Evolutionary conservation across 208 protist species (phyloP), one percentile per base, ranked within the genome.

Genomic region (Herpetomonas tarakana): DNA sequence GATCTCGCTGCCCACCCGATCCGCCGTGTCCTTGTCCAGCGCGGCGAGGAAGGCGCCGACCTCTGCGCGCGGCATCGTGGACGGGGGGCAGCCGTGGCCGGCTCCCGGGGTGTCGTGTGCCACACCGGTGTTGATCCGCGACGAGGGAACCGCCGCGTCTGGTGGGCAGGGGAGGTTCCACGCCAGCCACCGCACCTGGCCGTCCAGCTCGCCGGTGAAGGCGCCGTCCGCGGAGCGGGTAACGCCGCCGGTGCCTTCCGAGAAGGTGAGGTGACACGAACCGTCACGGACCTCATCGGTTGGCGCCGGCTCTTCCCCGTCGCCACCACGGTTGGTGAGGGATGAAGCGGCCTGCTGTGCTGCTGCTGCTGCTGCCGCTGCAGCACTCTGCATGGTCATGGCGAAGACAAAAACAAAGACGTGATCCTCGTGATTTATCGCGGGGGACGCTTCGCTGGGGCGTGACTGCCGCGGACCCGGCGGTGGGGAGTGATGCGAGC

Each of bases 211-310:
- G 21, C 67, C 81, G 18, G 60, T 50, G 67, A 52, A 69, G 22
- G 67, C 39, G 28, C 65, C 68, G 26, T 81, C 70, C 14, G 62
- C 59, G 3, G 76, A 78, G 11, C 52, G 39, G 1, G 62, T 56
- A 31, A 61, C 45, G 22, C 26, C 59, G 0, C 77, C 81, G n/a
- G 60, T 74, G 44, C 67, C 53, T 44, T 81, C 74, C 16, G 57
- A 39, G 45, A 88, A 79, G 4, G 45, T 52, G 60, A 87, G 83
- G 27, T 52, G 66, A 49, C 68, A 66, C n/a, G 41, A 38, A 14
- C 64, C 55, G n/a, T n/a, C n/a, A n/a, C n/a, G n/a, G n/a, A n/a
- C n/a, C n/a, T n/a, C n/a, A n/a, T n/a, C n/a, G n/a, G n/a, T n/a
- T n/a, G n/a, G n/a, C n/a, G n/a, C n/a, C n/a, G n/a, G n/a, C n/a